phyloP scores from a whole-genome alignment of 192 early-diverging fungal species.

The Backusella psychrophila region DNA sequence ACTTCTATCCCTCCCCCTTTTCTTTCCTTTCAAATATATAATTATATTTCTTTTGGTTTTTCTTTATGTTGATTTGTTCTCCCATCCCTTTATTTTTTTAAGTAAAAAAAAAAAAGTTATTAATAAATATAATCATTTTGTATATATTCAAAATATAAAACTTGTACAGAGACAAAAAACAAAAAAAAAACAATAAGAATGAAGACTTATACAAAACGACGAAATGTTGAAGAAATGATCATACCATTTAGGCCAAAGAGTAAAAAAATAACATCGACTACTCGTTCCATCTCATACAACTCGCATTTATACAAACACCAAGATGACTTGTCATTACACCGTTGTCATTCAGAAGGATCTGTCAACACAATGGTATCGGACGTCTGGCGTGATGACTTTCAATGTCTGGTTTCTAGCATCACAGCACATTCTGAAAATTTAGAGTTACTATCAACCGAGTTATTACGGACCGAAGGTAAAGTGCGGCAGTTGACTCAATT shows the following conservation, averaged over 20 bases:
- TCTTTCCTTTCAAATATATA: conserved; percentile 6
- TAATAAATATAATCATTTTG: not conserved
- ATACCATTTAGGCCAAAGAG: not conserved
- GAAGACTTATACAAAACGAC: not conserved
- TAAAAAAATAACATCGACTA: not conserved
- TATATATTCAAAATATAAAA: not conserved
- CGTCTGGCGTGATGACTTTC: conserved; percentile 26
- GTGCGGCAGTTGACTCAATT: conserved; percentile 19
- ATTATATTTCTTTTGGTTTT: not conserved
- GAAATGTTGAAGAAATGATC: not conserved
- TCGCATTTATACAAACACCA: not conserved
- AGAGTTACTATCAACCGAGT: conserved; percentile 28
- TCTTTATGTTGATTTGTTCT: not conserved
- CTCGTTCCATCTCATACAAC: not conserved
- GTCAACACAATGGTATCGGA: not conserved
- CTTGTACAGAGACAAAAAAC: not conserved
- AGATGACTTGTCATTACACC: not conserved
- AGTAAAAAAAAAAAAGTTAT: not conserved
- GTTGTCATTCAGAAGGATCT: not conserved
- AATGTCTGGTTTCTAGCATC: conserved; percentile 15
- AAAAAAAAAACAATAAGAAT: not conserved
- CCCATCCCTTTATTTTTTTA: not conserved
- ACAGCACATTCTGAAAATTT: conserved; percentile 28
- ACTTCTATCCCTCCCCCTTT: not conserved
- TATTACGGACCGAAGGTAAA: conserved; percentile 19